Evolutionary conservation across 208 protist species (phyloP), one percentile per base, ranked within the genome.

Genomic region (Trypanosoma conorhini): DNA sequence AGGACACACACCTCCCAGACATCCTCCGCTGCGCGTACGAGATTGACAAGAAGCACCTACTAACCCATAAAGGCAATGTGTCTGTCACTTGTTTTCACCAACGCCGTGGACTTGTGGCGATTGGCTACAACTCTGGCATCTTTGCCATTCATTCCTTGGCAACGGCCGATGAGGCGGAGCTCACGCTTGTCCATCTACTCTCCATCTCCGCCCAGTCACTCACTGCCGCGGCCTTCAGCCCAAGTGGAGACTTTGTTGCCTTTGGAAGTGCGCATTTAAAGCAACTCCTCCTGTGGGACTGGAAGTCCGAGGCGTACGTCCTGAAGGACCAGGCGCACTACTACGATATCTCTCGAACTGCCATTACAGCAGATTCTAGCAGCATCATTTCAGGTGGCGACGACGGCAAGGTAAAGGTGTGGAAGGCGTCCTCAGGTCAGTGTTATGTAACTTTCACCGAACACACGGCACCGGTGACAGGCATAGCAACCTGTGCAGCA

Each of bases 261-360:
- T 95, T 98, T 75, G 93, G 92, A 50, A 91, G 82, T 61, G 84
- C 83, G 9, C 86, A 96, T 69, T 79, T 96, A 31, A 92, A 94
- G 79, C 92, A 97, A 84, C 73, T 98, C 10, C 79, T 98, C 33
- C 93, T 98, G n/a, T 98, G 94, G 93, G 93, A 98, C 74, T 98
- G 96, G 96, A 87, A 86, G 54, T 87, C 88, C 13, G 93, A 97
- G 85, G 74, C 93, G 9, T 97, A 97, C 77, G 89, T 97, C 19
- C 68, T 98, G 19, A 97, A 96, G 80, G 93, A 98, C 73, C 94
- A 97, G 83, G 83, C 88, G 1, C 96, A 98, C 81, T 95, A 94
- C 80, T 95, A 97, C 79, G 90, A 95, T 76, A 95, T 98, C 62
- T 77, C 76, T 63, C 82, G 85, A 61, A 86, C 92, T 46, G 95